A percentile compares a stretch with the other conserved stretches of the same genome.
These are phyloP conservation scores for Quercus glauca DNA, from an alignment of 306 rosid genomes.

Conservation along the genomic window DNA sequence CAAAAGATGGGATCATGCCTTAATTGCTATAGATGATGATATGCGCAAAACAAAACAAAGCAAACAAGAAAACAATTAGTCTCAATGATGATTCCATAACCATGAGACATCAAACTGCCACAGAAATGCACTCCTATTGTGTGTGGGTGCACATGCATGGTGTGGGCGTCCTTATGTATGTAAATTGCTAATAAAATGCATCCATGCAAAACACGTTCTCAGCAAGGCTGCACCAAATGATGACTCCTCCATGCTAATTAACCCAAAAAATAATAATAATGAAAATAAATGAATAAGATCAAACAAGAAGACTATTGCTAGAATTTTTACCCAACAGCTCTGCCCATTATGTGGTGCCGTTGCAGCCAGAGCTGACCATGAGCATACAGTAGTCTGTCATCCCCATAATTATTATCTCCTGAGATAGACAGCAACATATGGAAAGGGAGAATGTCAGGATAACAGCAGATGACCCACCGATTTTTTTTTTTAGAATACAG, in stretches of 20 bases:
- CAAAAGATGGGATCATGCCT: not conserved
- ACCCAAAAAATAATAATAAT: not conserved
- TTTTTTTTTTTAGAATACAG: not conserved
- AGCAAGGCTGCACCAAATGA: not conserved
- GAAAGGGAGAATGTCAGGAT: not conserved
- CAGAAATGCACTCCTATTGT: not conserved
- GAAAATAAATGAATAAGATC: not conserved
- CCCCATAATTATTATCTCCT: constrained; percentile 91
- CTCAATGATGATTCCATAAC: not conserved
- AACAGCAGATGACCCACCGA: not conserved
- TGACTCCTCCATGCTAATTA: not conserved
- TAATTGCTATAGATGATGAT: not conserved
- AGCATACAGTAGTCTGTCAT: constrained; percentile 89
- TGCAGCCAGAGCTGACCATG: constrained; percentile 93
- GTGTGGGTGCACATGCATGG: too few species aligned
- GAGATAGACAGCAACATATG: constrained; percentile 21
- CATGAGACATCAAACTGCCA: not conserved
- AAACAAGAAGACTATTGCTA: not conserved
- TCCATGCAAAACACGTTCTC: not conserved
- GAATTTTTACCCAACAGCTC: constrained; percentile 79
- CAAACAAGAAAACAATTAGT: not conserved
- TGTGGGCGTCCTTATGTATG: too few species aligned
- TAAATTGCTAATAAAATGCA: not conserved
- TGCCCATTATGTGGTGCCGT: constrained; percentile 91
- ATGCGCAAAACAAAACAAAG: not conserved